These are phyloP conservation scores for Candida caryicola DNA, from an alignment of 805 yeast genomes.

Conservation along the genomic window DNA sequence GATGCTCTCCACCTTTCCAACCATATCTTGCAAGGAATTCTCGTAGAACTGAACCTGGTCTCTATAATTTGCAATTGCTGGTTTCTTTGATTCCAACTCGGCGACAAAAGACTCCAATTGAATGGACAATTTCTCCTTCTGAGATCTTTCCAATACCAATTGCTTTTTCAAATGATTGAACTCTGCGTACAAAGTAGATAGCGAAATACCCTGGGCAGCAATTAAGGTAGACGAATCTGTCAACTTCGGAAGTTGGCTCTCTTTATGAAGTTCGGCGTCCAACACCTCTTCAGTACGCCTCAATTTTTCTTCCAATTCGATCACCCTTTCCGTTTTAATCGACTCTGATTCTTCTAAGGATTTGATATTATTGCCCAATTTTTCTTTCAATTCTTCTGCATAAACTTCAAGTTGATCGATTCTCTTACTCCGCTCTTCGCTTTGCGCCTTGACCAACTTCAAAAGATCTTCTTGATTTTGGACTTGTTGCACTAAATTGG, in stretches of 20 bases:
- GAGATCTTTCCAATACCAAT: conserved; percentile 63
- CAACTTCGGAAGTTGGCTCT: conserved; percentile 40
- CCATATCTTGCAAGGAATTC: conserved; percentile 54
- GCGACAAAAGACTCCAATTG: conserved; percentile 69
- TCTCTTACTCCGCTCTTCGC: conserved; percentile 50
- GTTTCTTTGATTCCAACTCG: conserved; percentile 77
- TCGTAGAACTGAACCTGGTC: conserved; percentile 52
- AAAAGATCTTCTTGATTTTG: conserved; percentile 58
- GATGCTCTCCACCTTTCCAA: conserved; percentile 49
- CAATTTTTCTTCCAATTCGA: conserved; percentile 33
- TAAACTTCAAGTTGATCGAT: conserved; percentile 51
- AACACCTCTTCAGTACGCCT: conserved; percentile 41
- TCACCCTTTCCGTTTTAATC: conserved; percentile 37
- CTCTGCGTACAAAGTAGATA: conserved; percentile 66
- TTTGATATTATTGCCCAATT: conserved; percentile 35
- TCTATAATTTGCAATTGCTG: conserved; percentile 66
- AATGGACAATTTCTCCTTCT: conserved; percentile 64
- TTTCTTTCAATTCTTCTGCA: conserved; percentile 39
- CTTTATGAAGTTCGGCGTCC: conserved; percentile 37
- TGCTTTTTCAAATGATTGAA: conserved; percentile 62
- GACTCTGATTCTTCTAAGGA: conserved; percentile 33
- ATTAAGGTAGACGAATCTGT: conserved; percentile 57
- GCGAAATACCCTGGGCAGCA: conserved; percentile 51
- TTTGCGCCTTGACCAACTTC: conserved; percentile 52
- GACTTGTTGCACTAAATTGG: conserved; percentile 31